These are phyloP conservation scores for Aspergillus asperescens DNA, from an alignment of 495 filamentous ascomycete genomes.

Conservation along the genomic window DNA sequence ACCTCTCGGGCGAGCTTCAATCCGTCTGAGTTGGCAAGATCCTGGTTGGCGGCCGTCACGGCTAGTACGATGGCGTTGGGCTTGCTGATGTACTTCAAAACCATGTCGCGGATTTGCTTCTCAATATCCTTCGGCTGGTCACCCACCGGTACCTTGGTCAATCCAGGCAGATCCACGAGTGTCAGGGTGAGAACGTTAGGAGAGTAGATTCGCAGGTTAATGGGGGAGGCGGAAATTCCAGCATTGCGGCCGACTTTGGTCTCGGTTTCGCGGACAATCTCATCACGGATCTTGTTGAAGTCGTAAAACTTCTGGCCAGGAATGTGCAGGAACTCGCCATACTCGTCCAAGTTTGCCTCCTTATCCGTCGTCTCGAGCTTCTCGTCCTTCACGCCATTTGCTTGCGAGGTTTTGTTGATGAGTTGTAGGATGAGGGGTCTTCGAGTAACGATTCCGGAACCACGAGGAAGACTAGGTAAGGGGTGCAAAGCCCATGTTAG, in stretches of 20 bases:
- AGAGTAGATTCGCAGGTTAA: slow-evolving; percentile 96
- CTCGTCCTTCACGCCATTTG: slow-evolving; percentile 74
- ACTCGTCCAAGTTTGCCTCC: slow-evolving; percentile 88
- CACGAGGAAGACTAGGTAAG: slow-evolving; percentile 76
- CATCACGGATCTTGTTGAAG: slow-evolving; percentile 98
- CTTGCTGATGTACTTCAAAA: slow-evolving; percentile 97
- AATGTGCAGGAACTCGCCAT: slow-evolving; percentile 98
- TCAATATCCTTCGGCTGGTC: slow-evolving; percentile 99
- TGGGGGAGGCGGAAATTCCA: slow-evolving; percentile 93
- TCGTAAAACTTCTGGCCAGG: slow-evolving; percentile 98
- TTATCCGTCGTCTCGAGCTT: slow-evolving; percentile 65
- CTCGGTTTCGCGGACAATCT: slow-evolving; percentile 96
- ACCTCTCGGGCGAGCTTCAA: slow-evolving; percentile 95
- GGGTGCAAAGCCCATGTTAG: slow-evolving; percentile 20
- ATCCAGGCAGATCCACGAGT: slow-evolving; percentile 91
- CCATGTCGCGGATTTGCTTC: slow-evolving; percentile 96
- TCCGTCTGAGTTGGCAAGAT: slow-evolving; percentile 98
- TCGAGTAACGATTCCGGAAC: slow-evolving; percentile 95
- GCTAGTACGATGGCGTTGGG: slow-evolving; percentile 97
- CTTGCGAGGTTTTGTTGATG: slow-evolving; percentile 76
- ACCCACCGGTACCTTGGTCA: slow-evolving; percentile 97
- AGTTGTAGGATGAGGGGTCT: slow-evolving; percentile 95
- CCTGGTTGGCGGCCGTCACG: slow-evolving; percentile 92
- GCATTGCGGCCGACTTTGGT: slow-evolving; percentile 92
- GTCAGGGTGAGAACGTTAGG: slow-evolving; percentile 97